These are phyloP conservation scores for Hypoxylon subgilvum DNA, from an alignment of 495 filamentous ascomycete genomes.

Conservation along the genomic window DNA sequence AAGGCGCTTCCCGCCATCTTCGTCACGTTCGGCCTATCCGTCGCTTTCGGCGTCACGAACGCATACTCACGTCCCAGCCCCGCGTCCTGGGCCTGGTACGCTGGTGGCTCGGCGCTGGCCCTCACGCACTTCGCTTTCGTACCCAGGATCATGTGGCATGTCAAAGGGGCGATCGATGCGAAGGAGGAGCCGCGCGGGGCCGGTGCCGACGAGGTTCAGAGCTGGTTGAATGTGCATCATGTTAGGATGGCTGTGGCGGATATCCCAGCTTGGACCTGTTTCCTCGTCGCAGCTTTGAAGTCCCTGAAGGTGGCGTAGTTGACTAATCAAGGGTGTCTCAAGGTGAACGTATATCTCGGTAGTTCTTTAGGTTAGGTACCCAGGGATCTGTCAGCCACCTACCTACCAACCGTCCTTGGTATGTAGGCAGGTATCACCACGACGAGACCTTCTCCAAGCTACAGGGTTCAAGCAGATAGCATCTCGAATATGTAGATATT, in stretches of 20 bases:
- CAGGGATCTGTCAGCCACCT: too few species aligned
- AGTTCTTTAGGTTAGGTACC: too few species aligned
- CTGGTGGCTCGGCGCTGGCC: conserved; percentile 27
- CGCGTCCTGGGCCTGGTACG: conserved; percentile 37
- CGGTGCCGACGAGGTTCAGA: conserved; percentile 13
- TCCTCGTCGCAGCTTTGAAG: conserved; percentile 34
- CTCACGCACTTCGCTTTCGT: conserved; percentile 37
- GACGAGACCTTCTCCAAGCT: too few species aligned
- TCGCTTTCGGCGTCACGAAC: conserved; percentile 33
- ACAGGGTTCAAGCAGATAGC: too few species aligned
- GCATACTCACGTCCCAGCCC: conserved; percentile 10
- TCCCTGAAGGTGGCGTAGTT: conserved; percentile 24
- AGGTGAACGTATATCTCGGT: too few species aligned
- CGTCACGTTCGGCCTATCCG: conserved; percentile 29
- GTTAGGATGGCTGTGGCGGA: conserved; percentile 30
- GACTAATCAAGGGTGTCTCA: too few species aligned
- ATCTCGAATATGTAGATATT: too few species aligned
- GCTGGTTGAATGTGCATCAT: conserved; percentile 35
- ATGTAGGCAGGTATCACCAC: too few species aligned
- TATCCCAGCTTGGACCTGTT: conserved; percentile 39
- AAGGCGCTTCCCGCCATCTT: conserved; percentile 30
- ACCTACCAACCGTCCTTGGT: too few species aligned
- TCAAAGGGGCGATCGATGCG: conserved; percentile 30
- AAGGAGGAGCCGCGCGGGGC: conserved; percentile 20
- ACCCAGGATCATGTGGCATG: conserved; percentile 34